phyloP scores from a whole-genome alignment of 257 asterid genomes.

The Jaltomata sinuosa region DNA sequence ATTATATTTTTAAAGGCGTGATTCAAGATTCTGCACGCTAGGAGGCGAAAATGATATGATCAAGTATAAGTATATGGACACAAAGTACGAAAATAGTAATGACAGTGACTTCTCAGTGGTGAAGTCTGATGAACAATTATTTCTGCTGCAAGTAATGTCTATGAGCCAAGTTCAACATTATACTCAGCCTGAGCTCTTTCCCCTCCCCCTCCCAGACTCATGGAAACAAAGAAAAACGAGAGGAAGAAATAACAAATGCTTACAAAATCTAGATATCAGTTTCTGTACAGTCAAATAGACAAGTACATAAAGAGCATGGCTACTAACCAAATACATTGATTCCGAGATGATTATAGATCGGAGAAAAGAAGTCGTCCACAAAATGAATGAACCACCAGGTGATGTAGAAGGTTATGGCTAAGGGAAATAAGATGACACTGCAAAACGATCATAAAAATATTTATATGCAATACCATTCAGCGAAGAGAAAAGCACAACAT shows the following conservation, averaged over 20 bases:
- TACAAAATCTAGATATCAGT: not conserved
- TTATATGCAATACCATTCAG: not conserved
- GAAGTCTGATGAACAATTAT: not conserved
- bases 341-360: slow-evolving; percentile 61
- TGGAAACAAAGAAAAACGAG: not conserved
- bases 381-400: slow-evolving; percentile 84
- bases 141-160: not conserved
- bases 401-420: slow-evolving; percentile 70
- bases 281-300: not conserved
- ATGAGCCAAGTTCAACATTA: not conserved
- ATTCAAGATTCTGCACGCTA: not conserved
- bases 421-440: slow-evolving; percentile 74
- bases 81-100: not conserved
- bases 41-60: not conserved
- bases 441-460: slow-evolving; percentile 9
- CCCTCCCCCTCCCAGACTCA: not conserved
- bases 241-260: not conserved
- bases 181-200: not conserved
- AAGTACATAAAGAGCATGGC: not conserved
- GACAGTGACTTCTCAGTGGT: not conserved
- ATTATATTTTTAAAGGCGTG: not conserved
- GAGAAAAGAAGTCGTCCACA: slow-evolving; percentile 81
- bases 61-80: not conserved
- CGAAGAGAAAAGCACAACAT: not conserved
- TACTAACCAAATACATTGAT: slow-evolving; percentile 57